Percentiles rank a stretch among this genome's conserved stretches.
Evolutionary conservation across 371 early-diverging fungal genomes (phyloP).

Genomic region (Vairimorpha ceranae): DNA sequence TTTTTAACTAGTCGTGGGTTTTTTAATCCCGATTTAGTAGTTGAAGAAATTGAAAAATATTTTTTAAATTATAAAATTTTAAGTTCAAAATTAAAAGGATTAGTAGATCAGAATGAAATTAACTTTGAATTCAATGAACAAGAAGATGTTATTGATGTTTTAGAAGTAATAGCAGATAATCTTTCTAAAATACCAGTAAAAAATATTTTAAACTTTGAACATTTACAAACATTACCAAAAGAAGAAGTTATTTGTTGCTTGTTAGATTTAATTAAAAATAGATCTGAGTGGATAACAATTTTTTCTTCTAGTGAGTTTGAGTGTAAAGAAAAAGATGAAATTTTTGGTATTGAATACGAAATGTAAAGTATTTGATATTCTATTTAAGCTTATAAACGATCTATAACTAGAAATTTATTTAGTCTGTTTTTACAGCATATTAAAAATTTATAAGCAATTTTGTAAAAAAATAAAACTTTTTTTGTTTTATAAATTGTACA

Average conservation of each 20-base stretch:
- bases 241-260: conserved; percentile 31
- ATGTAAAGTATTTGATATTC: too few relatives aligned
- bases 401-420: too few relatives aligned
- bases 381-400: too few relatives aligned
- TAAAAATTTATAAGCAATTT: too few relatives aligned
- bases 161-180: conserved; percentile 18
- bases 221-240: conserved; percentile 43
- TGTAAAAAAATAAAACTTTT: too few relatives aligned
- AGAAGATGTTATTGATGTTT: conserved; percentile 48
- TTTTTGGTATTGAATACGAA: neutral
- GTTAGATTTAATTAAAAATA: conserved; percentile 21
- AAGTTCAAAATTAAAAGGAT: conserved; percentile 25
- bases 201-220: conserved; percentile 41
- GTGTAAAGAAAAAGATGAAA: neutral
- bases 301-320: neutral
- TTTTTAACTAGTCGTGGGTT: conserved; percentile 31
- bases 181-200: conserved; percentile 52
- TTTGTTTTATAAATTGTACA: too few relatives aligned
- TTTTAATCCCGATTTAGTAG: conserved; percentile 9
- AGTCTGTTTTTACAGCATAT: too few relatives aligned
- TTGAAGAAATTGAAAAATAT: conserved; percentile 25
- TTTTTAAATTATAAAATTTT: conserved; percentile 8
- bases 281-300: conserved; percentile 51
- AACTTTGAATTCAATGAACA: conserved; percentile 45
- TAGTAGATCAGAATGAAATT: conserved; percentile 12